Base-by-base conservation (phyloP, 345 rosid species). In the Cardamine resedifolia region DNA sequence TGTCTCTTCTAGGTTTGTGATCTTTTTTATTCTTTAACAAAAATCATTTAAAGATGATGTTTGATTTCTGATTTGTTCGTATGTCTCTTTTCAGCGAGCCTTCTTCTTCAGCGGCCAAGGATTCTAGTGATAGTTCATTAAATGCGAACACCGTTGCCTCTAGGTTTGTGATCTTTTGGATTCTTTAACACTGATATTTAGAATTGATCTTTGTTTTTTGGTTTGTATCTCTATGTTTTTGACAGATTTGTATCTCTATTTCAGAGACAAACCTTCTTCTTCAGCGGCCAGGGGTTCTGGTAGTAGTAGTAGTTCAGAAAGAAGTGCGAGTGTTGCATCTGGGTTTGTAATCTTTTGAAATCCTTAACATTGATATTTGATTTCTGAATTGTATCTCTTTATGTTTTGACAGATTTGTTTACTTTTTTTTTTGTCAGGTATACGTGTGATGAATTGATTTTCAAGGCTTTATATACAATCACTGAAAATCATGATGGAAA, bases 401-500 rank as follows among this genome's bases (percentile, higher is more conserved):
- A 63, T 27, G 24, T 47, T 60, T 47, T 27, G n/a, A 38, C 31
- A 36, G 44, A 18, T 23, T 53, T 41, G 24, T 36, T 20, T 18
- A 39, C 18, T 9, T 58, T 1, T 47, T 1, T 10, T 10, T 1
- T 43, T 7, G 9, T 14, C 72, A 87, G 88, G 83, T 78, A 3
- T 7, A 36, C 27, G 28, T 5, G 75, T 53, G 63, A 79, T 79
- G 81, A 78, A 27, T 21, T 83, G 83, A 78, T 88, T 61, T 74
- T 82, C 49, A 85, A 84, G 69, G 96, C 88, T 4, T 58, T 92
- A 66, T 34, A 80, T 57, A 71, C 77, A 10, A 77, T 79, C 48
- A n/a, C 51, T 21, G 24, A 12, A 3, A 21, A 11, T 11, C 81
- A 86, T 34, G 84, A 83, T 63, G 81, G 83, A 24, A 80, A 64